phyloP scores from a whole-genome alignment of 768 basidiomycete species.

The Boletus tomentosulus region DNA sequence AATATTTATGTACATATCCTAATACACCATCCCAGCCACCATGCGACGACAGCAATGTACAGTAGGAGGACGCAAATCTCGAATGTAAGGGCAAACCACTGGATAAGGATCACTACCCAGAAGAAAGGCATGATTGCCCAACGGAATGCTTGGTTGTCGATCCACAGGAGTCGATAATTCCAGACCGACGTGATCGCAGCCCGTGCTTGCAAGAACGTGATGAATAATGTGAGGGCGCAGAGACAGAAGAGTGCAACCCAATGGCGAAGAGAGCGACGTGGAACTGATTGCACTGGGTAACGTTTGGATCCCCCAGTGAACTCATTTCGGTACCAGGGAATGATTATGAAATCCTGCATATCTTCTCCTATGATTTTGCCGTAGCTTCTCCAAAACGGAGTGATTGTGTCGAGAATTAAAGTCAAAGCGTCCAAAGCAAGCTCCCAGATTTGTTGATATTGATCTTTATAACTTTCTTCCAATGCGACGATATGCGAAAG shows the following conservation, averaged over 20 bases:
- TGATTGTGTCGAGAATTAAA: conserved; percentile 68
- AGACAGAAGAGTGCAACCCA: conserved; percentile 62
- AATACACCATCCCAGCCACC: conserved; percentile 77
- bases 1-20: conserved; percentile 40
- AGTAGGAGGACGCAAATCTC: conserved; percentile 56
- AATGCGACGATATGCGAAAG: conserved; percentile 65
- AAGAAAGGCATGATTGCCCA: conserved; percentile 63
- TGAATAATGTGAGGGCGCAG: conserved; percentile 41
- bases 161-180: conserved; percentile 53
- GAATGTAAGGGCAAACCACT: conserved; percentile 61
- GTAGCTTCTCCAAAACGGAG: conserved; percentile 78
- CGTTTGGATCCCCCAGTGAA: conserved; percentile 74
- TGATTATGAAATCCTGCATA: conserved; percentile 74
- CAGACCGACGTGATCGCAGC: conserved; percentile 52
- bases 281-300: conserved; percentile 56
- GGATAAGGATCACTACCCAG: conserved; percentile 58
- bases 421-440: conserved; percentile 76
- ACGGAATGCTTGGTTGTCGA: conserved; percentile 57
- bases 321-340: conserved; percentile 79
- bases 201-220: conserved; percentile 54
- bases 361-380: conserved; percentile 81
- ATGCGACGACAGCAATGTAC: conserved; percentile 54
- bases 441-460: conserved; percentile 80
- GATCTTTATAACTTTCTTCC: conserved; percentile 76
- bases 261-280: conserved; percentile 60